Base-by-base conservation (phyloP, 164 flowering plant species). In the Saururus chinensis region DNA sequence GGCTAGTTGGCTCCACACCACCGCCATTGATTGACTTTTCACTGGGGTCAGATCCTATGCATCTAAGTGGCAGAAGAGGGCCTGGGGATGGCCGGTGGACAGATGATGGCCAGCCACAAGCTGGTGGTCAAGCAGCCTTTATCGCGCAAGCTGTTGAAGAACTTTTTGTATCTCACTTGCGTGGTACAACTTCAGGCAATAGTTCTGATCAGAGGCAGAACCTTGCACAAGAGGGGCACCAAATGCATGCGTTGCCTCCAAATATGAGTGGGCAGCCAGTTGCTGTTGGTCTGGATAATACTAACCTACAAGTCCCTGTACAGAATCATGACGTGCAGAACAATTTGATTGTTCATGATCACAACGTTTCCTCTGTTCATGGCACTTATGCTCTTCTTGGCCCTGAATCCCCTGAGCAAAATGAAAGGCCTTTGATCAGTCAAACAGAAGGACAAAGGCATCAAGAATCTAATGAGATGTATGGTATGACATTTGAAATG, bases 91-190 rank as follows among this genome's bases (percentile, higher is more conserved):
- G 92, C 62, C 78, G 98, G 48, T 92, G 98, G 98, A 84, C 85
- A 75, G 96, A 92, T 81, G 95, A 87, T 86, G 96, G 96, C 60
- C 95, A 81, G 74, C 98, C 98, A 19, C 98, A 86, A 74, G 82
- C 80, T 53, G 76, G 88, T 66, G 71, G 78, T 70, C 95, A 86
- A 72, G 85, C 96, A 68, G 74, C 85, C 68, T 75, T 75, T 4
- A 79, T 92, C 76, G 98, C 96, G 7, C 89, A 83, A 70, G 91
- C 85, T 26, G 77, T 92, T 10, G 98, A 92, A 75, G 96, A 86
- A 35, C 86, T 80, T 35, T 89, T 92, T 58, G 53, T 86, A 35
- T 74, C 82, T 70, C 83, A 84, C n/a, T 65, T 89, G 63, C 80
- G 75, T 41, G 70, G 74, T 68, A 59, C 62, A 62, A 57, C 75